Conservation (phyloP, 2,329 filamentous ascomycete genomes). For the Neoarthrinium moseri region DNA sequence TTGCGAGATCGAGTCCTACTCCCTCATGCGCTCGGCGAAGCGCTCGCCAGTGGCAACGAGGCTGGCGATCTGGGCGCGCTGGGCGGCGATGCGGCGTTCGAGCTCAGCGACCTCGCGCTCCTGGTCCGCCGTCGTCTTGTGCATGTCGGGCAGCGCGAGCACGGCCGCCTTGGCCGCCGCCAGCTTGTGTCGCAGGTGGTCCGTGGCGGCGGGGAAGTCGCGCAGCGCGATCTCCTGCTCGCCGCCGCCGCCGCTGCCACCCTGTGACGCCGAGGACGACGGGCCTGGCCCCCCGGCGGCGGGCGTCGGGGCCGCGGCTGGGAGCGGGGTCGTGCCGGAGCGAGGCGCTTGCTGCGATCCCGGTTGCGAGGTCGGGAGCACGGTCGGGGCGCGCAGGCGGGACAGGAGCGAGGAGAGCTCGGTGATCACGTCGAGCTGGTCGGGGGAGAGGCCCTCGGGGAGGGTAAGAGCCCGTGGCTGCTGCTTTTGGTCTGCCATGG, state of each 20-base stretch:
- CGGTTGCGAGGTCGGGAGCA: slow-evolving; percentile 28
- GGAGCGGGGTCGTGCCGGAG: slow-evolving; percentile 32
- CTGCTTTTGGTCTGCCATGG: slow-evolving; percentile 1
- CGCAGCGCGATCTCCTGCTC: slow-evolving; percentile 52
- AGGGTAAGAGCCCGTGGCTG: slow-evolving; percentile 41
- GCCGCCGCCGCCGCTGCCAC: slow-evolving; percentile 20
- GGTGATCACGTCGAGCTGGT: slow-evolving; percentile 82
- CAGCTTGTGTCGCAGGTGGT: slow-evolving; percentile 78
- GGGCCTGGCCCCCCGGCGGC: slow-evolving; percentile 27
- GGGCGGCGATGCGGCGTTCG: slow-evolving; percentile 60
- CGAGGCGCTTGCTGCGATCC: too few species aligned
- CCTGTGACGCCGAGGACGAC: slow-evolving; percentile 15
- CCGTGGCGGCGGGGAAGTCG: slow-evolving; percentile 76
- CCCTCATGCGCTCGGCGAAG: slow-evolving; percentile 44
- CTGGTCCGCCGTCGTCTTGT: slow-evolving; percentile 66
- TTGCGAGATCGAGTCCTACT: slow-evolving; percentile 16
- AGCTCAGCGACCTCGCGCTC: slow-evolving; percentile 67
- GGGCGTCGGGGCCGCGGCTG: slow-evolving; percentile 28
- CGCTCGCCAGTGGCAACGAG: slow-evolving; percentile 50
- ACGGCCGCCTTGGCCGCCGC: slow-evolving; percentile 72
- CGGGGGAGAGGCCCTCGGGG: slow-evolving; percentile 69
- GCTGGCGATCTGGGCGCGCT: slow-evolving; percentile 56
- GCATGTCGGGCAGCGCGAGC: slow-evolving; percentile 67
- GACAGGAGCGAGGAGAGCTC: slow-evolving; percentile 76
- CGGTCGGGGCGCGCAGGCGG: slow-evolving; percentile 60